phyloP scores from a whole-genome alignment of 768 basidiomycete genomes.

The Pisolithus sp. region DNA sequence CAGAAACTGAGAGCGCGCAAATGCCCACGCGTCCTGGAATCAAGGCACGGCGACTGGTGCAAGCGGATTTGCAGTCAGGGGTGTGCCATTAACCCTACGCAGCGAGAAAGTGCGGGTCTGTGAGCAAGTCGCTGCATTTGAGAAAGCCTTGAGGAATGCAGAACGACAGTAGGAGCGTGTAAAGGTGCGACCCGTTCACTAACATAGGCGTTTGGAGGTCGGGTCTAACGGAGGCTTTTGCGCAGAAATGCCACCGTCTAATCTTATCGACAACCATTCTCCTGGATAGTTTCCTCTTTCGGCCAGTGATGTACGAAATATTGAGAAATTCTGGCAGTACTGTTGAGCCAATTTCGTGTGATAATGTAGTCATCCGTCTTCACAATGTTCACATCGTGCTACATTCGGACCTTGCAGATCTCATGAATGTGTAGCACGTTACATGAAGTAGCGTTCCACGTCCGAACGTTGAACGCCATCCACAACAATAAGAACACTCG shows the following conservation, averaged over 20 bases:
- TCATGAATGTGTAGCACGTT: no score
- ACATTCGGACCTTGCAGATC: no score
- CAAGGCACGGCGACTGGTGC: constrained; percentile 2
- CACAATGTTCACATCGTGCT: no score
- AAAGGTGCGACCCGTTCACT: constrained; percentile 8
- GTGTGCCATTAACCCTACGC: neutral
- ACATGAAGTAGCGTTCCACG: no score
- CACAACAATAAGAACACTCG: no score
- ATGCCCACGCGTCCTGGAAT: neutral
- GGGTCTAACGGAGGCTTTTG: neutral
- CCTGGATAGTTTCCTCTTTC: neutral
- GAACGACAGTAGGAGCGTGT: constrained; percentile 15
- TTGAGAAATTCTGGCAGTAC: neutral
- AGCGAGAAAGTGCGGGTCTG: neutral
- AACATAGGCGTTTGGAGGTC: constrained; percentile 14
- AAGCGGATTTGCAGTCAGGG: constrained; percentile 4
- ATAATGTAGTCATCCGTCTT: no score
- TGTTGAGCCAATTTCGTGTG: no score
- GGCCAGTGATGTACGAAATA: neutral
- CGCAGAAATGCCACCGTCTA: neutral
- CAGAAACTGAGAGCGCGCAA: constrained; percentile 15
- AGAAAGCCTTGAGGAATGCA: constrained; percentile 8
- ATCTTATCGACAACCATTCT: neutral
- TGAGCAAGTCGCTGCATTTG: constrained; percentile 3
- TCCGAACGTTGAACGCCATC: no score